Percentiles rank a stretch among this genome's conserved stretches.
phyloP scores from a whole-genome alignment of 1,139 yeast genomes.

The Blastobotrys elegans region DNA sequence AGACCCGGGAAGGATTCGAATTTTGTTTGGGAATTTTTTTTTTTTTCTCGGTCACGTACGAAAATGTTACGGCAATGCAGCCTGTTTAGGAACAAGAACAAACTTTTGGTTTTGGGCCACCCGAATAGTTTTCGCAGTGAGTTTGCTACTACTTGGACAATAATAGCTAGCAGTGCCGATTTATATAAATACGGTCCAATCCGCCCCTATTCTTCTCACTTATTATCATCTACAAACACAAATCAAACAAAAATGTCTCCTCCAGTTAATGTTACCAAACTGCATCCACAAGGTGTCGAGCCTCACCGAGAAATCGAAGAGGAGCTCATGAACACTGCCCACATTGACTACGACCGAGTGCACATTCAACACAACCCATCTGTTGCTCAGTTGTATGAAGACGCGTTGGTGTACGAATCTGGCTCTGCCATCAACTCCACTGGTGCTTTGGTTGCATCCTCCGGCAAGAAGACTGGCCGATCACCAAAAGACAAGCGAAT shows the following conservation, averaged over 20 bases:
- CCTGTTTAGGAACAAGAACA: slow-evolving; percentile 7
- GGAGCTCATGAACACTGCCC: slow-evolving; percentile 37
- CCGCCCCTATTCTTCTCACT: not conserved
- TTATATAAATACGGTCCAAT: slow-evolving; percentile 1
- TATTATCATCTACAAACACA: not conserved
- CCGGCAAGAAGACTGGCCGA: slow-evolving; percentile 96
- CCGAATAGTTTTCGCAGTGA: not conserved
- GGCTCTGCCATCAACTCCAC: slow-evolving; percentile 91
- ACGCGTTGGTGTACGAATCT: slow-evolving; percentile 75
- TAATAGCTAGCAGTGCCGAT: not conserved
- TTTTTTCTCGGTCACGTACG: not conserved
- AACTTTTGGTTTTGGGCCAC: not conserved
- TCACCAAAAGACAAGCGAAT: slow-evolving; percentile 98
- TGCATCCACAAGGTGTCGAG: slow-evolving; percentile 41
- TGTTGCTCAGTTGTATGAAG: slow-evolving; percentile 90
- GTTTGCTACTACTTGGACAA: not conserved
- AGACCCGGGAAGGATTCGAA: not conserved
- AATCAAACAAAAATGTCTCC: slow-evolving; percentile 28
- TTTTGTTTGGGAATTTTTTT: not conserved
- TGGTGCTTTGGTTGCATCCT: slow-evolving; percentile 94
- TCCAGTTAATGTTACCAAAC: slow-evolving; percentile 38
- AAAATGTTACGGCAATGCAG: slow-evolving; percentile 7
- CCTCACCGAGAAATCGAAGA: slow-evolving; percentile 39
- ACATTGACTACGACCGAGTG: slow-evolving; percentile 39
- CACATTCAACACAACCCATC: slow-evolving; percentile 81